Conservation (phyloP, 495 filamentous ascomycete species). For the Penicillium mononematosum region DNA sequence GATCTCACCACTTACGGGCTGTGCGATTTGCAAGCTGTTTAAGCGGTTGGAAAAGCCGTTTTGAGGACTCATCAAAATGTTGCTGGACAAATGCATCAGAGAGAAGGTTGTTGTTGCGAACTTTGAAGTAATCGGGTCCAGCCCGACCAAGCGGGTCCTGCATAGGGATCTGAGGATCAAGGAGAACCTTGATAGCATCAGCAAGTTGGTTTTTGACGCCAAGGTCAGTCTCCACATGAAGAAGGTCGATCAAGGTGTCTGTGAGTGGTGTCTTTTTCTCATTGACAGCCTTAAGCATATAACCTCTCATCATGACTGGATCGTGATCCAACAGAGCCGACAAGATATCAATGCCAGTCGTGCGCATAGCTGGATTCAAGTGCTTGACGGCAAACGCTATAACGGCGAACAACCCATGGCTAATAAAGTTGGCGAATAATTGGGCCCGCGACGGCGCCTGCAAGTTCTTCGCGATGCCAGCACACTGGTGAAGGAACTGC, state of each 20-base stretch:
- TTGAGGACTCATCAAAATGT: slow-evolving; percentile 89
- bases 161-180: slow-evolving; percentile 71
- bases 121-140: slow-evolving; percentile 68
- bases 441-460: slow-evolving; percentile 76
- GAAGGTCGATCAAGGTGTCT: slow-evolving; percentile 89
- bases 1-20: slow-evolving; percentile 45
- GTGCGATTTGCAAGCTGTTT: slow-evolving; percentile 72
- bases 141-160: slow-evolving; percentile 65
- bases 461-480: slow-evolving; percentile 88
- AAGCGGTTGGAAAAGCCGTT: slow-evolving; percentile 82
- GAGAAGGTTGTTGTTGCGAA: slow-evolving; percentile 66
- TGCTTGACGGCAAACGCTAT: slow-evolving; percentile 90
- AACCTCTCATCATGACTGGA: slow-evolving; percentile 85
- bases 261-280: slow-evolving; percentile 85
- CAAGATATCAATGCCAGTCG: slow-evolving; percentile 90
- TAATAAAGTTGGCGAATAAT: slow-evolving; percentile 87
- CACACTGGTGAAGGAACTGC: slow-evolving; percentile 94
- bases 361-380: slow-evolving; percentile 76
- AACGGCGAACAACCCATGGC: slow-evolving; percentile 79
- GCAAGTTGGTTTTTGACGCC: slow-evolving; percentile 95
- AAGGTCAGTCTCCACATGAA: slow-evolving; percentile 86
- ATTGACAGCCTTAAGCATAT: slow-evolving; percentile 86
- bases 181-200: slow-evolving; percentile 89
- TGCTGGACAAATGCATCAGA: slow-evolving; percentile 78
- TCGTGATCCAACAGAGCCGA: slow-evolving; percentile 96